These are phyloP conservation scores for Funneliformis caledonium DNA, from an alignment of 371 early-diverging fungal genomes.

Conservation along the genomic window DNA sequence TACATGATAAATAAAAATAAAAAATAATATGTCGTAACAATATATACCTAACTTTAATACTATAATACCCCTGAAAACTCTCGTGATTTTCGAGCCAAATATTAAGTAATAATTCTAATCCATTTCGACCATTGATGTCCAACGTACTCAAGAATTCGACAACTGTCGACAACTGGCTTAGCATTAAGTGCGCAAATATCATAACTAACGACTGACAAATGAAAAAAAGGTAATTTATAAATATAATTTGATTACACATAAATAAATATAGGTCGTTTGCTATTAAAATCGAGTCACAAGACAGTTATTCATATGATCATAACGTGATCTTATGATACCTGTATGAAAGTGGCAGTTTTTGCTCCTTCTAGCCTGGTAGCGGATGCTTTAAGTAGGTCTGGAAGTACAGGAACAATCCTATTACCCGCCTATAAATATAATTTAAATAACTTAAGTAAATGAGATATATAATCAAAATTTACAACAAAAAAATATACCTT, in stretches of 20 bases:
- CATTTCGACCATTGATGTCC: conserved; percentile 60
- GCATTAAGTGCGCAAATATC: conserved; percentile 84
- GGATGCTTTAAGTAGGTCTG: conserved; percentile 80
- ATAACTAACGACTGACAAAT: conserved; percentile 73
- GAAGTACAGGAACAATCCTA: conserved; percentile 69
- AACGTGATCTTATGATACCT: conserved; percentile 50
- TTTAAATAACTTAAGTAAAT: not conserved
- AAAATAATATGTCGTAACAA: not conserved
- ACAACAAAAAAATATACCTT: conserved; percentile 53
- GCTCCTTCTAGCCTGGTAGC: conserved; percentile 71
- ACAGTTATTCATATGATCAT: not conserved
- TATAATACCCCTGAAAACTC: conserved; percentile 76
- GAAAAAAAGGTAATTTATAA: not conserved
- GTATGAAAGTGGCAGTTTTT: conserved; percentile 75
- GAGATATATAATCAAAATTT: not conserved
- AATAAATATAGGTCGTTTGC: not conserved
- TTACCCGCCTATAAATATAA: conserved; percentile 56
- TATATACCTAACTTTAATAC: conserved; percentile 74
- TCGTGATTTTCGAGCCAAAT: conserved; percentile 80
- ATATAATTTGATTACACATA: not conserved
- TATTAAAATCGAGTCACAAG: not conserved
- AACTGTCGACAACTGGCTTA: conserved; percentile 70
- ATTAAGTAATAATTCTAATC: conserved; percentile 69
- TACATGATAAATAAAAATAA: not conserved
- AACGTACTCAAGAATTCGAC: conserved; percentile 67